A percentile compares a stretch with the other conserved stretches of the same genome.
These are phyloP conservation scores for Eucalyptus leucophloia DNA, from an alignment of 345 rosid genomes.

Conservation along the genomic window DNA sequence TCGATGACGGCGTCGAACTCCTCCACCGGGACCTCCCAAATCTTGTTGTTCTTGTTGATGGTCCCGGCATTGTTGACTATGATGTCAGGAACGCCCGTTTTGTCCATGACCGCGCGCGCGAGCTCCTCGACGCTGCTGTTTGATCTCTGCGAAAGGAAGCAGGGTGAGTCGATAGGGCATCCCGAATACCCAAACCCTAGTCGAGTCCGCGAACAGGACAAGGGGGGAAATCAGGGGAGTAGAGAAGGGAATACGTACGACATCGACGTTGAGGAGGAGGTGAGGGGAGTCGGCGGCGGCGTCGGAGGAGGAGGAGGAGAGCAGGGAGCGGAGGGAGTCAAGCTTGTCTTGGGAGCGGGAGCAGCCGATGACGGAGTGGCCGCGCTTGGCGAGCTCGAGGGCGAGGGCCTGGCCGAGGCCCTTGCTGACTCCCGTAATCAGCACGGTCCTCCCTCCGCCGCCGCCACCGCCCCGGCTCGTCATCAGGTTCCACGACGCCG, in stretches of 20 bases:
- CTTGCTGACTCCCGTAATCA: constrained; percentile 86
- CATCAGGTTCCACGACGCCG: constrained; percentile 12
- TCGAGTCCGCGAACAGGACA: background rate
- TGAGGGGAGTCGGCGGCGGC: constrained; percentile 9
- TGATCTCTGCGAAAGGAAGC: constrained; percentile 24
- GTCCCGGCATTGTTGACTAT: constrained; percentile 95
- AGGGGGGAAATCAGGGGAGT: background rate
- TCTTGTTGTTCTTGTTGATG: constrained; percentile 76
- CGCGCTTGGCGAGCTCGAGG: constrained; percentile 71
- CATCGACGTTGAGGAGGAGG: constrained; percentile 69
- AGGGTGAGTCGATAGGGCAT: background rate
- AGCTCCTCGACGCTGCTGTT: constrained; percentile 68
- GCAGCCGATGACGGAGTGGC: constrained; percentile 86
- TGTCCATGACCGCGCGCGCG: constrained; percentile 59
- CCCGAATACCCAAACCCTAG: background rate
- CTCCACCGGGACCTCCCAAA: constrained; percentile 90
- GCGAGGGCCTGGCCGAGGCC: constrained; percentile 92
- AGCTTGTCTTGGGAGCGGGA: constrained; percentile 77
- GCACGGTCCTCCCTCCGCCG: constrained; percentile 20
- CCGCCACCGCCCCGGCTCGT: constrained; percentile 6
- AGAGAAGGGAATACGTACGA: constrained; percentile 22
- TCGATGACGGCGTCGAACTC: constrained; percentile 87
- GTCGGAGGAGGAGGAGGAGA: constrained; percentile 27
- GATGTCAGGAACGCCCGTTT: constrained; percentile 82
- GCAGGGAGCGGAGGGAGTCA: constrained; percentile 50